These are phyloP conservation scores for Naganishia onofrii DNA, from an alignment of 768 basidiomycete species.

Conservation along the genomic window DNA sequence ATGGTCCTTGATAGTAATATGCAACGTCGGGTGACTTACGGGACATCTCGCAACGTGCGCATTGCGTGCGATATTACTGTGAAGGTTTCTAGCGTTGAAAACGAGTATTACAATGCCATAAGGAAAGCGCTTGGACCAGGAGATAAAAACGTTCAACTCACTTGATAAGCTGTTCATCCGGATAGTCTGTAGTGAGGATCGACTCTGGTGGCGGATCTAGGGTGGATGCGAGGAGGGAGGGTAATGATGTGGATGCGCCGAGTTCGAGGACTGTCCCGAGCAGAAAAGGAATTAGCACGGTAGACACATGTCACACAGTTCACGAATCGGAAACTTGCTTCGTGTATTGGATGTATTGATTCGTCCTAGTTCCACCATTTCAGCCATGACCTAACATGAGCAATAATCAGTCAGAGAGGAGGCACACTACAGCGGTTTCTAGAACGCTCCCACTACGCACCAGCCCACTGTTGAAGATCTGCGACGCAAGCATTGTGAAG, in stretches of 20 bases:
- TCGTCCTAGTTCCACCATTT: slow-evolving; percentile 27
- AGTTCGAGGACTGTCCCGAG: slow-evolving; percentile 26
- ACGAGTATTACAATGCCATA: not conserved
- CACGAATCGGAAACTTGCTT: slow-evolving; percentile 19
- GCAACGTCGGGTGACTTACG: slow-evolving; percentile 9
- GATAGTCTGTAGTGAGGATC: slow-evolving; percentile 32
- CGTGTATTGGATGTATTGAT: slow-evolving; percentile 9
- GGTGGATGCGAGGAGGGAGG: slow-evolving; percentile 20
- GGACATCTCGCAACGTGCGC: slow-evolving; percentile 16
- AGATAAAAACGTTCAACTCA: not conserved
- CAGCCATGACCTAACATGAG: slow-evolving; percentile 27
- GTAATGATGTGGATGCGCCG: slow-evolving; percentile 32
- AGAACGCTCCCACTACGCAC: not conserved
- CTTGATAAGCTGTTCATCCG: slow-evolving; percentile 29
- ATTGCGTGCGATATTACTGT: slow-evolving; percentile 25
- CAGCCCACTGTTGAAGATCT: slow-evolving; percentile 32
- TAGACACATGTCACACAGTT: no score
- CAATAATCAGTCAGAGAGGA: not conserved
- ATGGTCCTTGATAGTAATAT: not conserved
- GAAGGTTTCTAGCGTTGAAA: slow-evolving; percentile 23
- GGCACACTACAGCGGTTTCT: no score
- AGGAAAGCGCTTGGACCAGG: no score
- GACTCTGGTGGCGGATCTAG: slow-evolving; percentile 17
- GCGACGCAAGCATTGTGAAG: slow-evolving; percentile 17
- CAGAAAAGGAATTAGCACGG: not conserved